Evolutionary conservation across 129 eudicot genomes (phyloP).

Genomic region (Centella asiatica): DNA sequence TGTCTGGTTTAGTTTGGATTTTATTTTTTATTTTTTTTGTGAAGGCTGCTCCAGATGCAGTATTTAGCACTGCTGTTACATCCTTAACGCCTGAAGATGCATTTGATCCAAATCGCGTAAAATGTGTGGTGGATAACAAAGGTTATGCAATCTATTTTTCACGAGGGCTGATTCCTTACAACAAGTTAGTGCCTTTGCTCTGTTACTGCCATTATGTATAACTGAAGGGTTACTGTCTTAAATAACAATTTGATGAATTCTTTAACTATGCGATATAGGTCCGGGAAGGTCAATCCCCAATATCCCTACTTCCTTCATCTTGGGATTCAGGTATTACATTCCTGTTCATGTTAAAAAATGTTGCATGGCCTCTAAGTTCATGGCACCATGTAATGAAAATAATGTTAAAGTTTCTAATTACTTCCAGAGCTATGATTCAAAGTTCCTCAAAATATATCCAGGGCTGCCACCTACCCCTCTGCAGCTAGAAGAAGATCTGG

Average conservation of each 20-base stretch:
- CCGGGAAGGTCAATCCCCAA: constrained; percentile 68
- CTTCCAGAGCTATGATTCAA: constrained; percentile 67
- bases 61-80: constrained; percentile 93
- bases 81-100: constrained; percentile 92
- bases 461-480: constrained; percentile 76
- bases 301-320: constrained; percentile 92
- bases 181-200: constrained; percentile 50
- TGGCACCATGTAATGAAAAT: not conserved
- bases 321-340: constrained; percentile 70
- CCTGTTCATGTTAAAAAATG: not conserved
- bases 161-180: constrained; percentile 77
- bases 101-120: constrained; percentile 88
- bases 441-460: constrained; percentile 66
- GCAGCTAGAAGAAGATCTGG: constrained; percentile 98
- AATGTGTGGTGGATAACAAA: constrained; percentile 79
- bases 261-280: constrained; percentile 32
- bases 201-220: no score
- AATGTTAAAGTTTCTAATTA: not conserved
- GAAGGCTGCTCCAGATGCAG: constrained; percentile 93
- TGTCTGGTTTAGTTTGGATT: no score
- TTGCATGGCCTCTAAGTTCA: not conserved
- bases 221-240: no score
- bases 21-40: not conserved
- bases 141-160: constrained; percentile 94
- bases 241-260: not conserved